Evolutionary conservation across 345 rosid genomes (phyloP).

Genomic region (Eucalyptus fibrosa): DNA sequence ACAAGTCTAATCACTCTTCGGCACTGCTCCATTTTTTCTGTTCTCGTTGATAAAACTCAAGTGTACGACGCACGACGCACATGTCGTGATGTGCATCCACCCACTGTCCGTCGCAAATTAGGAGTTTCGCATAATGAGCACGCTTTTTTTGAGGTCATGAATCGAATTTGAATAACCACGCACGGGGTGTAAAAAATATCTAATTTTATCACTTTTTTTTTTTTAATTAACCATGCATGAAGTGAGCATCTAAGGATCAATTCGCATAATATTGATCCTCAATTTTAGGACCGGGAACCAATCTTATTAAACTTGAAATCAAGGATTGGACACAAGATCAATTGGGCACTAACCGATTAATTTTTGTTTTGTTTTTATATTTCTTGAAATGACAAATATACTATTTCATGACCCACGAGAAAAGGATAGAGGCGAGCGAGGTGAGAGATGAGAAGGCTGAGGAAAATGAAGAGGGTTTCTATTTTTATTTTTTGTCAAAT

Average conservation of each 20-base stretch:
- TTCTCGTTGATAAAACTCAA: neutral
- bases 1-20: neutral
- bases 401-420: no score
- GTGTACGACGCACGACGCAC: neutral
- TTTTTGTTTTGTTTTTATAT: no score
- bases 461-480: no score
- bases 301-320: rapidly evolving
- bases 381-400: no score
- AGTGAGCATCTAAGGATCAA: no score
- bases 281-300: rapidly evolving
- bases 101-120: neutral
- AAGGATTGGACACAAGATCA: no score
- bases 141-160: neutral
- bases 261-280: no score
- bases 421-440: no score
- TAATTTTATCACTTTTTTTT: no score
- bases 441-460: no score
- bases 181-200: neutral
- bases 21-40: neutral
- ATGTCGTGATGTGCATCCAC: neutral
- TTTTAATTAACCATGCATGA: rapidly evolving
- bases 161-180: neutral
- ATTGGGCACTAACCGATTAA: no score
- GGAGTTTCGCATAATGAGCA: neutral
- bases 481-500: no score